Base-by-base conservation (phyloP, 2,329 filamentous ascomycete genomes). In the Cladophialophora immunda region DNA sequence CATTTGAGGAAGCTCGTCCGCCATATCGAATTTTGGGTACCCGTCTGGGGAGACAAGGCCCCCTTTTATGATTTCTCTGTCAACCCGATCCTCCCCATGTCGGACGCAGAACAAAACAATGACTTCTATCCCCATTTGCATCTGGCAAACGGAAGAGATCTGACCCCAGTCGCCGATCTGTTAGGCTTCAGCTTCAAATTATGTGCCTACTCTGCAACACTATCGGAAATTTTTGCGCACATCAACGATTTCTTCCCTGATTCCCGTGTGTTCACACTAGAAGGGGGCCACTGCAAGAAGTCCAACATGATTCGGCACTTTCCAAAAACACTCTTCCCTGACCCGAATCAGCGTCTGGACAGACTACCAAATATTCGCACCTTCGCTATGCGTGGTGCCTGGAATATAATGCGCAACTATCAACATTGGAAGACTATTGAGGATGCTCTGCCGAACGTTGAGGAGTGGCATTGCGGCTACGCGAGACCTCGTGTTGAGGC, bases 21-120 rank as follows among this genome's bases (percentile, higher is more conserved):
- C 70, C 90, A 93, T 73, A 85, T 92, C 66, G 90, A 93, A 77
- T 83, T 92, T 50, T 93, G 90, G 90, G 91, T 93, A 68, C 90
- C 91, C 2, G 90, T 92, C 47, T 93, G 83, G 79, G 82, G 84
- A 17, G 80, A 90, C 72, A 85, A 89, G 70, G 66, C 70, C 15
- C 64, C 65, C 29, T 57, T 70, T 9, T 66, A 67, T 25, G 53
- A 64, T 36, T 63, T 59, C 15, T 50, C 64, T 8, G 29, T 56
- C 27, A 62, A 68, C 25, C 50, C 66, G 45, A 29, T 65, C 25
- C 62, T 57, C 32, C 29, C 66, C 68, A 22, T 66, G 67, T 29
- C 66, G 66, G 25, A 30, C 32, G 29, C 30, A 27, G 29, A 45
- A 54, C 58, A 47, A 29, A 53, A 27, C 32, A 60, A 64, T 53